These are phyloP conservation scores for Ustilago tritici DNA, from an alignment of 1,284 basidiomycete genomes.

Conservation along the genomic window DNA sequence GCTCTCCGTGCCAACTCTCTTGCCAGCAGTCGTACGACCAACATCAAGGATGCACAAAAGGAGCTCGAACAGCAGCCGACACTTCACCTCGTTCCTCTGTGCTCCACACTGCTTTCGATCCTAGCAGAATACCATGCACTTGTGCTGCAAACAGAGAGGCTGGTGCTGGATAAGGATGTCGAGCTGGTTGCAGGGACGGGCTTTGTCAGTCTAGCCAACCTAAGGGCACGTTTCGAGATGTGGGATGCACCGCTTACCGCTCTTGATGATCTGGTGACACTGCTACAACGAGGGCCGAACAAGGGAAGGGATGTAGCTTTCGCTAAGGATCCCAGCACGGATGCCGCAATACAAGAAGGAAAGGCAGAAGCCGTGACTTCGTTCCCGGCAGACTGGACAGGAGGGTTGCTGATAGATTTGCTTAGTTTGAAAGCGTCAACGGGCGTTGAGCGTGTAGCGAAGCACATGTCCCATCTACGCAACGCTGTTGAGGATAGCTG, in stretches of 20 bases:
- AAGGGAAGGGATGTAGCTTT: constrained; percentile 27
- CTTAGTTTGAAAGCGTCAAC: constrained; percentile 42
- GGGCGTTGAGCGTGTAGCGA: constrained; percentile 39
- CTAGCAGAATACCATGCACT: constrained; percentile 43
- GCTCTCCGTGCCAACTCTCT: constrained; percentile 42
- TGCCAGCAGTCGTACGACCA: constrained; percentile 14
- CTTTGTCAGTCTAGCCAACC: constrained; percentile 52
- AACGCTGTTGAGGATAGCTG: constrained; percentile 53
- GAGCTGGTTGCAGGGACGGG: constrained; percentile 35
- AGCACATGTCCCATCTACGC: constrained; percentile 40
- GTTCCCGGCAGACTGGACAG: constrained; percentile 50
- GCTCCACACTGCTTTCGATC: constrained; percentile 46
- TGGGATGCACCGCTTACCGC: constrained; percentile 53
- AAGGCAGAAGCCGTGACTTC: neutral
- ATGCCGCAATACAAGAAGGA: neutral
- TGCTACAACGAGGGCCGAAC: constrained; percentile 31
- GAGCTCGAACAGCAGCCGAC: constrained; percentile 40
- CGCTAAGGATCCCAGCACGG: constrained; percentile 13
- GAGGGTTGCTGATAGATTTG: constrained; percentile 54
- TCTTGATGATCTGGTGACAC: constrained; percentile 41
- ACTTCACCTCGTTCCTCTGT: constrained; percentile 52
- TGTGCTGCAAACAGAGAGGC: constrained; percentile 43
- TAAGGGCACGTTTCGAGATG: constrained; percentile 44
- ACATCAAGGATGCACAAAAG: constrained; percentile 17
- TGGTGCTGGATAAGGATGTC: constrained; percentile 36